These are phyloP conservation scores for Helianthus annuus DNA, from an alignment of 129 eudicot genomes.

Conservation along the genomic window DNA sequence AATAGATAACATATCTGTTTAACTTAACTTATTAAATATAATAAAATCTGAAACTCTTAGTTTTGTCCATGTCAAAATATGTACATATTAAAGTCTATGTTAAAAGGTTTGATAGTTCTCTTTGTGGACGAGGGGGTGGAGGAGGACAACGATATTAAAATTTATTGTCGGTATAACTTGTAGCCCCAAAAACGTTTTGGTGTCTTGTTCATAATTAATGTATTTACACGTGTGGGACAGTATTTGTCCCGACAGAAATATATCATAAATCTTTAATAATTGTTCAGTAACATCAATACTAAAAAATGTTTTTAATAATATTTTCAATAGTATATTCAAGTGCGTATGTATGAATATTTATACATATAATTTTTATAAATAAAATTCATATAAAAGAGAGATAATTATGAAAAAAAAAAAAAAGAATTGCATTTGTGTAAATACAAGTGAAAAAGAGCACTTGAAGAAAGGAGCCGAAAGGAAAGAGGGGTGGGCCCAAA, in stretches of 20 bases:
- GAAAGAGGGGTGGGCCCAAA: constrained; percentile 33
- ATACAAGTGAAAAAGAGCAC: not conserved
- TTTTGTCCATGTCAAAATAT: not conserved
- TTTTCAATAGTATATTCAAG: not conserved
- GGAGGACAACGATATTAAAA: not conserved
- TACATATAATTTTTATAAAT: not conserved
- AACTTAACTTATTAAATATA: not conserved
- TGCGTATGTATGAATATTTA: not conserved
- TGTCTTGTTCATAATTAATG: constrained; percentile 14
- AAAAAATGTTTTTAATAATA: not conserved
- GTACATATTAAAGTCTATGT: not conserved
- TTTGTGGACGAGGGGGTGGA: not conserved
- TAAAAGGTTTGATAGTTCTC: not conserved
- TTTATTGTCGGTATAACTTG: constrained; percentile 19
- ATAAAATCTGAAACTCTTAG: not conserved
- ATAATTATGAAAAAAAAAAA: no score
- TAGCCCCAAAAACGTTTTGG: constrained; percentile 7
- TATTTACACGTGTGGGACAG: constrained; percentile 17
- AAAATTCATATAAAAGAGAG: not conserved
- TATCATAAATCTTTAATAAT: no score
- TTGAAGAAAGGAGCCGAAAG: constrained; percentile 46
- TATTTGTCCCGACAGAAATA: not conserved
- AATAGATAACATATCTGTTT: not conserved
- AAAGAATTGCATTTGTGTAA: no score
- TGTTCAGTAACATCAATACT: not conserved